These are phyloP conservation scores for Trichoderma harzianum DNA, from an alignment of 2,329 filamentous ascomycete species.

Conservation along the genomic window DNA sequence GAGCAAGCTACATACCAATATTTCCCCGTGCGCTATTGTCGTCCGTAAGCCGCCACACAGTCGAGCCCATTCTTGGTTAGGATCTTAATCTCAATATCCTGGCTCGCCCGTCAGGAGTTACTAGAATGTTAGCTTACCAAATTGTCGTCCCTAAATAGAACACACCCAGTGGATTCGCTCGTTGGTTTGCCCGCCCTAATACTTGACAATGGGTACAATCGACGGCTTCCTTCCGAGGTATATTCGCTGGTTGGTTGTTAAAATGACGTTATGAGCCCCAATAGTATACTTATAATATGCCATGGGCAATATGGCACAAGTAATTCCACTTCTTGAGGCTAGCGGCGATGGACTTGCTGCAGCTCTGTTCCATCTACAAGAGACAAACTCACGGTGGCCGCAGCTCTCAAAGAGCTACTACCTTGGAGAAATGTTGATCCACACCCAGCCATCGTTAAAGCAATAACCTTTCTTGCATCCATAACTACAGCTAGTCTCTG, in stretches of 20 bases:
- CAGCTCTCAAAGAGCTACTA: not conserved
- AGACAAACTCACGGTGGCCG: not conserved
- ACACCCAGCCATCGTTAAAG: not conserved
- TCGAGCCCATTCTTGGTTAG: not conserved
- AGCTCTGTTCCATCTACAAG: not conserved
- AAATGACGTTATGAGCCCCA: not conserved
- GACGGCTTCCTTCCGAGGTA: not conserved
- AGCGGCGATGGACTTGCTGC: not conserved
- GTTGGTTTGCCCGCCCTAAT: not conserved
- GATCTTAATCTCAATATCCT: not conserved
- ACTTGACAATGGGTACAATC: not conserved
- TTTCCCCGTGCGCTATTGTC: not conserved
- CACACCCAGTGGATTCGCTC: not conserved
- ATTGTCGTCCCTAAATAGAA: not conserved
- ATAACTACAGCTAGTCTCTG: not conserved
- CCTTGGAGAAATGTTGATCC: not conserved
- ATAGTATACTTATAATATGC: not conserved
- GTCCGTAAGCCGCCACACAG: slow-evolving; percentile 3
- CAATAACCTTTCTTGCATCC: not conserved
- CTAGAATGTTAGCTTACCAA: not conserved
- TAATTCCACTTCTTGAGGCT: not conserved
- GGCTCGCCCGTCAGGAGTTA: not conserved
- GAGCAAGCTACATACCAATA: not conserved
- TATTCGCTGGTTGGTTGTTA: not conserved
- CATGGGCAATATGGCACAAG: not conserved